Evolutionary conservation across 257 asterid genomes (phyloP).

Genomic region (Forsythia suspensa): DNA sequence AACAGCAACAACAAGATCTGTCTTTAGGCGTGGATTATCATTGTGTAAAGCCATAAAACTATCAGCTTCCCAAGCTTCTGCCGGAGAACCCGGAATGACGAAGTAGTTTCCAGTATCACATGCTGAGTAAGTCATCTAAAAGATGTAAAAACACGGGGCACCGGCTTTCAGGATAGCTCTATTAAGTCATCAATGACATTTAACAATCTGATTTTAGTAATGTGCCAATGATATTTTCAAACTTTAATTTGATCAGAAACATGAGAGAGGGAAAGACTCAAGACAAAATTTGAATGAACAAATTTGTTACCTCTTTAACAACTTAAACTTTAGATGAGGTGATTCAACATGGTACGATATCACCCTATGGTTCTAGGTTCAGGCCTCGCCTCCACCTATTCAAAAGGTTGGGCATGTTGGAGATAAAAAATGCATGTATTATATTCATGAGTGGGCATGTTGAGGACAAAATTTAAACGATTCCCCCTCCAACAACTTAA

Average conservation of each 20-base stretch:
- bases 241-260: not conserved
- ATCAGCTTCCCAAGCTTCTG: conserved; percentile 64
- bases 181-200: not conserved
- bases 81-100: conserved; percentile 85
- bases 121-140: conserved; percentile 78
- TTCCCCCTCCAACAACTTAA: not conserved
- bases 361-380: not conserved
- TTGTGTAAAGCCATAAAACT: conserved; percentile 30
- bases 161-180: not conserved
- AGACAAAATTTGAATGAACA: not conserved
- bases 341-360: not conserved
- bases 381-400: not conserved
- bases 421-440: not conserved
- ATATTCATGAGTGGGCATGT: not conserved
- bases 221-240: not conserved
- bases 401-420: not conserved
- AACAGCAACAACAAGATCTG: conserved; percentile 62
- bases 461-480: not conserved
- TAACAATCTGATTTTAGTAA: not conserved
- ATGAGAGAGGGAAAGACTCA: not conserved
- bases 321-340: not conserved
- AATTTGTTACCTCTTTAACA: not conserved
- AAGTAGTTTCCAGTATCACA: conserved; percentile 87
- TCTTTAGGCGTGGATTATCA: conserved; percentile 31
- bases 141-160: conserved; percentile 18